Evolutionary conservation across 805 yeast species (phyloP), one percentile per base, ranked within the genome.

Genomic region (Huiozyma naganishii): DNA sequence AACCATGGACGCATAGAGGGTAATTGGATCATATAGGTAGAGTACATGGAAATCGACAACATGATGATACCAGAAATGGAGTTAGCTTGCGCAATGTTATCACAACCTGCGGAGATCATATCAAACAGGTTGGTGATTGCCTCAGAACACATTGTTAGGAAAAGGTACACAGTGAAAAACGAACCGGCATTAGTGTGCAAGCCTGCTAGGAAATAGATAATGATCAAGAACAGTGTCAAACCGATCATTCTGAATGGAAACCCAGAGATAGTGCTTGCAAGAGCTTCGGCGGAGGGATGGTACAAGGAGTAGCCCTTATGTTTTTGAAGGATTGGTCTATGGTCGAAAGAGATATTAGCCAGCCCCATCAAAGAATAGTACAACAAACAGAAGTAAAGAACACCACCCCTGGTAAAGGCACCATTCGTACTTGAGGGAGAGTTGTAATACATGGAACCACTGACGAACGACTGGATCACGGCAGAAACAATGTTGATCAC

Each of bases 251-350:
- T 83, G 44, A 76, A 69, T 6, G 92, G 89, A 48, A 83, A 61
- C 39, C 77, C 80, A 2, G 85, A 71, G 2, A 80, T 45, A 34
- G 79, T 67, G 6, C 77, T 68, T 0, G 86, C 80, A 1, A 84
- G 51, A 1, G 87, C 83, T 55, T 83, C 90, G 5, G 85, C 79
- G n/a, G 88, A 72, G 3, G 89, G 89, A 45, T 79, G 78, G 58
- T 81, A 85, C 46, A 83, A 70, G 0, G 86, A 78, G 53, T 80
- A 84, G 44, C 73, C 72, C 54, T 79, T 78, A 57, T 85, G 95
- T 54, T 84, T 83, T 53, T 74, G 74, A 23, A 81, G 72, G 49
- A 85, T 76, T 41, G 78, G 73, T 51, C 83, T 71, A 32, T 74
- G 70, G 23, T 65, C 72, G 51, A 76, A 69, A 55, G 73, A 59